A percentile compares a stretch with the other conserved stretches of the same genome.
Evolutionary conservation across 1,284 basidiomycete genomes (phyloP).

Genomic region (Ustilago trichophora): DNA sequence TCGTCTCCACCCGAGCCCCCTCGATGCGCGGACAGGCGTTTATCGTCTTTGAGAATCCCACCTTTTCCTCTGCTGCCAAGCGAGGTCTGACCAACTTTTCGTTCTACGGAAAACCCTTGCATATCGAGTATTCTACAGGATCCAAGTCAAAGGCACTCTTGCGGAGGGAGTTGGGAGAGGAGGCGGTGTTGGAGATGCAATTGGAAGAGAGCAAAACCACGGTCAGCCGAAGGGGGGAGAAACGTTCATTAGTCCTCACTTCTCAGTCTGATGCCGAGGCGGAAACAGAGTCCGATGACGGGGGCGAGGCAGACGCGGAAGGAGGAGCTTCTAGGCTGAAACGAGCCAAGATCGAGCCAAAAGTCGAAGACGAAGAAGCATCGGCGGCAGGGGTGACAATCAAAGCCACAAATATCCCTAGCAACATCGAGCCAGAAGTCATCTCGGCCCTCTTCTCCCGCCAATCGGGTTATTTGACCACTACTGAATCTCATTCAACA

Average conservation of each 20-base stretch:
- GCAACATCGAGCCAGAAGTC: background rate
- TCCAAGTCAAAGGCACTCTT: constrained; percentile 81
- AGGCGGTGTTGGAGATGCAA: constrained; percentile 49
- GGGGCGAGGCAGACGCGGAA: constrained; percentile 72
- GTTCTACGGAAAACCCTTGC: constrained; percentile 88
- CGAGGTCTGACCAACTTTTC: constrained; percentile 86
- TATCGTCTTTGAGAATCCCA: constrained; percentile 89
- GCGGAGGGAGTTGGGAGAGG: constrained; percentile 45
- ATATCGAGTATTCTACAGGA: constrained; percentile 81
- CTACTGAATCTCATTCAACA: background rate
- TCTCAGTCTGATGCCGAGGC: too few relatives aligned
- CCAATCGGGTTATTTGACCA: background rate
- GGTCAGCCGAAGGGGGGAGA: constrained; percentile 4
- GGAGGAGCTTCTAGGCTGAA: constrained; percentile 72
- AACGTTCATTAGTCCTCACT: constrained; percentile 66
- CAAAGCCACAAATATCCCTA: constrained; percentile 77
- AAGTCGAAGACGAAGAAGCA: too few relatives aligned
- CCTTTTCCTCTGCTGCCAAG: constrained; percentile 87
- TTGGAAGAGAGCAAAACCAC: constrained; percentile 19
- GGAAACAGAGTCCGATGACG: constrained; percentile 73
- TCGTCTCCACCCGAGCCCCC: constrained; percentile 86
- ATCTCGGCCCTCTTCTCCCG: constrained; percentile 10
- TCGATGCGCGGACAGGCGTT: constrained; percentile 96
- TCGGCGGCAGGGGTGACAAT: constrained; percentile 20
- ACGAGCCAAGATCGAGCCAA: constrained; percentile 66